Conservation (phyloP, 73 alveolate genomes). For the Symbiodinium natans region DNA sequence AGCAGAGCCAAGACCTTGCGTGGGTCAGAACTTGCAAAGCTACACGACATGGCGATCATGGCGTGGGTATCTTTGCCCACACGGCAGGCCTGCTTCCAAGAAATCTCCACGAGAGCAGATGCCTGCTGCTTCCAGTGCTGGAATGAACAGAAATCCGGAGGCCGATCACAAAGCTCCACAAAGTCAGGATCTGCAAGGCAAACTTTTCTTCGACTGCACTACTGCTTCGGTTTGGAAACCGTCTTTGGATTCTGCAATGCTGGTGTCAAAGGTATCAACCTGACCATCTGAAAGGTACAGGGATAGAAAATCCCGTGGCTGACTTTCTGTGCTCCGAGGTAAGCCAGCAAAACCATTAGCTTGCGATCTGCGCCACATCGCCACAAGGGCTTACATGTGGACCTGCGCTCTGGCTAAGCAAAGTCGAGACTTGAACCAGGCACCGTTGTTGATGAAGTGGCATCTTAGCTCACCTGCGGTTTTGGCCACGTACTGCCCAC, state of each 20-base stretch:
- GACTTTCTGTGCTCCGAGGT: neutral
- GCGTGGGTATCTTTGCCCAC: too few relatives aligned
- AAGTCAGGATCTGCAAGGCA: neutral
- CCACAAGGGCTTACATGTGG: neutral
- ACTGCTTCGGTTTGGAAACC: too few relatives aligned
- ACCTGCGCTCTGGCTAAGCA: conserved; percentile 58
- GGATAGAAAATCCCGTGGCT: neutral
- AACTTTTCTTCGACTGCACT: neutral
- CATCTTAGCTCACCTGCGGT: conserved; percentile 53
- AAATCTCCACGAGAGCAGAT: conserved; percentile 86
- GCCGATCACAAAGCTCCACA: too few relatives aligned
- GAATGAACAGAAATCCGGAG: too few relatives aligned
- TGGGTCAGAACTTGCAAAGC: neutral
- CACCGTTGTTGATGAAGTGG: conserved; percentile 81
- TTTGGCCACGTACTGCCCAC: conserved; percentile 61
- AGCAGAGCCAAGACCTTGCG: conserved; percentile 56
- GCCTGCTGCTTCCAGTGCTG: conserved; percentile 20
- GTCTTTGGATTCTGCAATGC: too few relatives aligned
- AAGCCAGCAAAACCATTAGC: neutral
- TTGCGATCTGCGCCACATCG: too few relatives aligned
- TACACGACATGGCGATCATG: too few relatives aligned
- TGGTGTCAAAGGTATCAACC: neutral
- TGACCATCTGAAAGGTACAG: neutral
- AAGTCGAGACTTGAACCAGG: conserved; percentile 81
- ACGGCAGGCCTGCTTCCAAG: conserved; percentile 69